Conservation (phyloP, 345 rosid genomes). For the Bretschneidera sinensis region DNA sequence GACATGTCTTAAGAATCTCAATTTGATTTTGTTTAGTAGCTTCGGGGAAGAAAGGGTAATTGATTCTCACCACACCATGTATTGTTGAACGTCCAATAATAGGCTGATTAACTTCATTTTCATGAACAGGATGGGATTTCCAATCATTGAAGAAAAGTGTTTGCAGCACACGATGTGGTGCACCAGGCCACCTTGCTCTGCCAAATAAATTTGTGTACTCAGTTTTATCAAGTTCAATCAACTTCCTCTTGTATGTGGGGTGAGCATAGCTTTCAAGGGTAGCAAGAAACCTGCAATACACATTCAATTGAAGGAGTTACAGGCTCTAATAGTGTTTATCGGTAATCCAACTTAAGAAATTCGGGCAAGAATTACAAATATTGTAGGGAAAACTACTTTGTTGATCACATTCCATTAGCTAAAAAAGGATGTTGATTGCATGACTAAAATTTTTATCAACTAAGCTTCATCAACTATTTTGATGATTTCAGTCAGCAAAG, state of each 20-base stretch:
- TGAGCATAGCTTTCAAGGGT: constrained; percentile 84
- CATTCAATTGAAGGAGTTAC: not conserved
- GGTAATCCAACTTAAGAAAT: not conserved
- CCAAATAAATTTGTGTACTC: constrained; percentile 75
- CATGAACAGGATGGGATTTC: constrained; percentile 50
- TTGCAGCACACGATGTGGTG: constrained; percentile 66
- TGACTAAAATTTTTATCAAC: too few species aligned
- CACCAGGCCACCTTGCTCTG: constrained; percentile 82
- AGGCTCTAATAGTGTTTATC: not conserved
- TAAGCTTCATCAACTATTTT: too few species aligned
- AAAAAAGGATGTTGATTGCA: too few species aligned
- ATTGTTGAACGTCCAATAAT: constrained; percentile 64
- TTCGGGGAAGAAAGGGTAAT: too few species aligned
- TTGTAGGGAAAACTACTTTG: not conserved
- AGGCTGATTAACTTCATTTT: constrained; percentile 66
- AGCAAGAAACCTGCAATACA: constrained; percentile 61
- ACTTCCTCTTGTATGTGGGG: constrained; percentile 64
- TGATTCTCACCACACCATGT: constrained; percentile 49
- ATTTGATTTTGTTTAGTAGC: too few species aligned
- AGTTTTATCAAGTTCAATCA: constrained; percentile 60
- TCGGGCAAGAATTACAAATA: not conserved
- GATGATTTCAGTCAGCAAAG: too few species aligned
- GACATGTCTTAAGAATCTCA: not conserved
- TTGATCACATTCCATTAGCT: too few species aligned
- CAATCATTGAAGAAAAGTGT: constrained; percentile 68